Evolutionary conservation across 768 basidiomycete species (phyloP).

Genomic region (Coprinopsis sp.): DNA sequence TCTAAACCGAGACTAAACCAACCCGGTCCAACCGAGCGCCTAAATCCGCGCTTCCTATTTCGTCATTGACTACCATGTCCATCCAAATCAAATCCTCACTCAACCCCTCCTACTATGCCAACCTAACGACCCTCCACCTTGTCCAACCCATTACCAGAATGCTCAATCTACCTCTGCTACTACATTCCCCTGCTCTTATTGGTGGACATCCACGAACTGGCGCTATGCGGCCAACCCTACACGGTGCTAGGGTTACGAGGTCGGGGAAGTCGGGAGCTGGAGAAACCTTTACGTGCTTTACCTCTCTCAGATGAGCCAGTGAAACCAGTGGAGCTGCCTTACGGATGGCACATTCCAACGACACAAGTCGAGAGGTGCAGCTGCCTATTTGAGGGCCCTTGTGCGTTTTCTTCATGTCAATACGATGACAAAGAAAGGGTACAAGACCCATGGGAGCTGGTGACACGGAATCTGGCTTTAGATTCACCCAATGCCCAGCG

Average conservation of each 20-base stretch:
- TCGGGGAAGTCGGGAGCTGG: slow-evolving; percentile 41
- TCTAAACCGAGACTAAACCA: too few relatives aligned
- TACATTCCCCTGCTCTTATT: slow-evolving; percentile 40
- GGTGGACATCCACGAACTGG: slow-evolving; percentile 46
- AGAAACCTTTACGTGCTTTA: slow-evolving; percentile 40
- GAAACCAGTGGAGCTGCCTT: slow-evolving; percentile 36
- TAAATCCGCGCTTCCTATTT: too few relatives aligned
- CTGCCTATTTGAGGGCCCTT: slow-evolving; percentile 27
- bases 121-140: slow-evolving; percentile 29
- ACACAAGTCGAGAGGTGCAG: slow-evolving; percentile 23
- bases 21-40: too few relatives aligned
- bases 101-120: slow-evolving; percentile 31
- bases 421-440: too few relatives aligned
- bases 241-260: slow-evolving; percentile 27
- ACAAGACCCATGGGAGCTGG: too few relatives aligned
- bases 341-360: slow-evolving; percentile 37
- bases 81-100: too few relatives aligned
- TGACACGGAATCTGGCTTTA: too few relatives aligned
- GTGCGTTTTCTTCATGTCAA: background rate
- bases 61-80: too few relatives aligned
- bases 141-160: slow-evolving; percentile 19
- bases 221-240: slow-evolving; percentile 32
- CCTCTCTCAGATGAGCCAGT: slow-evolving; percentile 12
- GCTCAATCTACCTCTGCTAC: slow-evolving; percentile 37
- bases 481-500: background rate